Conservation (phyloP, 176 grass and related monocot species). For the Triticum dicoccoides region DNA sequence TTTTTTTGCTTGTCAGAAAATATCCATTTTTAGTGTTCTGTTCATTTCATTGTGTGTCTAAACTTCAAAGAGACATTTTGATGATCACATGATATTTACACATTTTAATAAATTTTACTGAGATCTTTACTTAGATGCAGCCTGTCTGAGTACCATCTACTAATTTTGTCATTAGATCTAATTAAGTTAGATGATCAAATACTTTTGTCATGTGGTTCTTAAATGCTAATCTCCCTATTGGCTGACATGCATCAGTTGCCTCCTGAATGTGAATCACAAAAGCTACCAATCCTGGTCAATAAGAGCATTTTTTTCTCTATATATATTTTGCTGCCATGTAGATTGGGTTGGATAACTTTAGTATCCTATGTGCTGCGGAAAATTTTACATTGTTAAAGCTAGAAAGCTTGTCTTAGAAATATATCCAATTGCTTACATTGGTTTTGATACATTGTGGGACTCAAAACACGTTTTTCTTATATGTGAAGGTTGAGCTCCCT, state of each 20-base stretch:
- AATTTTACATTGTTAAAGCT: not conserved
- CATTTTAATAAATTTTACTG: too few species aligned
- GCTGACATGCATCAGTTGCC: not conserved
- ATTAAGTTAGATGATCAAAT: not conserved
- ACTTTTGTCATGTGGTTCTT: conserved; percentile 12
- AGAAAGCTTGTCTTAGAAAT: not conserved
- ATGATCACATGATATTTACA: too few species aligned
- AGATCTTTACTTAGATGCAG: too few species aligned
- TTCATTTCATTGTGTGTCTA: not conserved
- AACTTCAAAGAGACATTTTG: too few species aligned
- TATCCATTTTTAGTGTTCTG: conserved; percentile 3
- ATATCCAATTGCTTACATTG: not conserved
- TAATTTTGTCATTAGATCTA: not conserved
- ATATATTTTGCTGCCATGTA: not conserved
- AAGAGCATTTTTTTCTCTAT: not conserved
- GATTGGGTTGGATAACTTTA: not conserved
- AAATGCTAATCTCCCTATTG: not conserved
- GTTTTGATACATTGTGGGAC: conserved; percentile 8
- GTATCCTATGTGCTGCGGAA: not conserved
- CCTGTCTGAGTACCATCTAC: too few species aligned
- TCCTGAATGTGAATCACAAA: not conserved
- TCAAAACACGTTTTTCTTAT: conserved; percentile 24
- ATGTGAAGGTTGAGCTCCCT: conserved; percentile 66
- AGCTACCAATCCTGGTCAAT: not conserved
- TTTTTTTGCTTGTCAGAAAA: conserved; percentile 9